These are phyloP conservation scores for Rhodotorula sp. DNA, from an alignment of 1,284 basidiomycete genomes.

Conservation along the genomic window DNA sequence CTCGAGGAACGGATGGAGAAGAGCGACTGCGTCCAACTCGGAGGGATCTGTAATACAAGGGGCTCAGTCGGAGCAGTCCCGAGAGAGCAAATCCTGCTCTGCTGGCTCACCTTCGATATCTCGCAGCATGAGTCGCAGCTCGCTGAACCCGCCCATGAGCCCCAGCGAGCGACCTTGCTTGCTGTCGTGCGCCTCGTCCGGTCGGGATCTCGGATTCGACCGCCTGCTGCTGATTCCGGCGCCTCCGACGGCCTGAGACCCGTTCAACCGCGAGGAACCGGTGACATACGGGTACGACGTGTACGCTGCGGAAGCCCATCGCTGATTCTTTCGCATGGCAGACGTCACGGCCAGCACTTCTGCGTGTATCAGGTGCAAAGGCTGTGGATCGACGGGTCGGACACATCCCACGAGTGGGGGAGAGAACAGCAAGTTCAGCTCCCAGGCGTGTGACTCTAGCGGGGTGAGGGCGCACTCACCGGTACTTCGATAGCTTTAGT, in stretches of 20 bases:
- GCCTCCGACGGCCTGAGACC: conserved; percentile 31
- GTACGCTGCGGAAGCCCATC: conserved; percentile 71
- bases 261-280: conserved; percentile 48
- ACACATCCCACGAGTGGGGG: background rate
- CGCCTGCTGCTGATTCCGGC: background rate
- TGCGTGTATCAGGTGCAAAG: conserved; percentile 74
- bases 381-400: conserved; percentile 25
- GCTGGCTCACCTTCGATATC: conserved; percentile 65
- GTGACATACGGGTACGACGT: conserved; percentile 50
- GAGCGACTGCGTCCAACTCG: conserved; percentile 48
- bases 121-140: conserved; percentile 72
- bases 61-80: background rate
- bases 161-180: conserved; percentile 47
- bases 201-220: background rate
- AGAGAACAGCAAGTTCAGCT: background rate
- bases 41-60: background rate
- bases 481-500: conserved; percentile 22
- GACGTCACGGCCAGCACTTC: conserved; percentile 92
- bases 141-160: conserved; percentile 85
- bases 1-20: conserved; percentile 87
- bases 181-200: background rate
- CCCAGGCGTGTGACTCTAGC: background rate
- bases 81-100: background rate
- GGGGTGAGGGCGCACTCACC: background rate
- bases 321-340: conserved; percentile 94